Base-by-base conservation (phyloP, 1,139 yeast species). In the Ogataea hybrid region DNA sequence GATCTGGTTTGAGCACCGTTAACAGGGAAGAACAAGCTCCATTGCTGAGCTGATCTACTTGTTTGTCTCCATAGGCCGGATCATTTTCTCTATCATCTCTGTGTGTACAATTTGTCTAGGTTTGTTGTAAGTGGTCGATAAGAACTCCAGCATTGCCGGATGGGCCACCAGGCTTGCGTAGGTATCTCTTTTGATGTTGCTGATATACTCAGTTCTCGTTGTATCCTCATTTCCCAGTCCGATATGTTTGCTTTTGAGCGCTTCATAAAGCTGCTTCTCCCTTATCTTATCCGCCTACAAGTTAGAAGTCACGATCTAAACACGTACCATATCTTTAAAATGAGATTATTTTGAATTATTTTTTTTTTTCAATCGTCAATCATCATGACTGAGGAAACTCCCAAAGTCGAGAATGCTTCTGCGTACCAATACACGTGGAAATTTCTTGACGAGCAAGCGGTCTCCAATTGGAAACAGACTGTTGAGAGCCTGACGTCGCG, bases 141-240 rank as follows among this genome's bases (percentile, higher is more conserved):
- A 70, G 56, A 86, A 86, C 49, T 79, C 77, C 34, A 87, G 61
- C 42, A 84, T 49, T 3, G 78, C 75, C 14, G 81, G 79, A 59
- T 90, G 96, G 21, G 85, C 84, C 20, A 80, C 75, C 39, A 87
- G 63, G 14, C 85, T 73, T 2, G 88, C 76, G 50, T 81, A 79
- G 1, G 95, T 79, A 59, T 94, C 97, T 50, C 85, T 69, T 39
- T 79, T 81, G 1, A 85, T 73, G 49, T 84, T 84, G 8, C 72
- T 61, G 51, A 77, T 60, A 72, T 83, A 81, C 51, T 77, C 80
- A 64, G 61, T 69, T 57, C 67, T 78, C 32, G 83, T 68, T 0
- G 90, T 84, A 39, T 81, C 84, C 1, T 88, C 69, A 54, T 80
- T 72, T 0, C 95, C 95, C 1, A 87, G 65, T 0, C 94, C 94